These are phyloP conservation scores for Exophiala sp. DNA, from an alignment of 2,329 filamentous ascomycete species.

Conservation along the genomic window DNA sequence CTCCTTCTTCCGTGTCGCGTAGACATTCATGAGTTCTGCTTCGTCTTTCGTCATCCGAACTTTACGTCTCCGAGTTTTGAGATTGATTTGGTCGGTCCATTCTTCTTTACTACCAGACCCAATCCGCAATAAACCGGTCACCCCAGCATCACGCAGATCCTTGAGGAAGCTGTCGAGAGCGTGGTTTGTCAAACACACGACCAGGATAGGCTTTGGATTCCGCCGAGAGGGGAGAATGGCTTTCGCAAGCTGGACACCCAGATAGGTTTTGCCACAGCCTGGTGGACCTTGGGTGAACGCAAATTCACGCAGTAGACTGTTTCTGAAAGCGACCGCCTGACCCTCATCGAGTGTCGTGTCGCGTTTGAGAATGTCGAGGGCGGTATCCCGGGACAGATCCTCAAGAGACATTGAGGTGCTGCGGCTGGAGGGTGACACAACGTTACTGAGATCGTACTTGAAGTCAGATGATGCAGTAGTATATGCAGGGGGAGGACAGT, in stretches of 20 bases:
- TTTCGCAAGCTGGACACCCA: conserved; percentile 51
- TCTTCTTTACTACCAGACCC: conserved; percentile 31
- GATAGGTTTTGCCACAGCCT: conserved; percentile 65
- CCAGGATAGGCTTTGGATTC: conserved; percentile 30
- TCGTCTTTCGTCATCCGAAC: conserved; percentile 10
- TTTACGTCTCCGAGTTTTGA: conserved; percentile 17
- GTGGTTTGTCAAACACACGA: conserved; percentile 34
- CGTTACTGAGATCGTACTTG: conserved; percentile 25
- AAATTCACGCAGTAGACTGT: conserved; percentile 52
- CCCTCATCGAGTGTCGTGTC: conserved; percentile 28
- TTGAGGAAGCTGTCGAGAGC: conserved; percentile 33
- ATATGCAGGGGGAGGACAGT: conserved; percentile 28
- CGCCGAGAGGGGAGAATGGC: conserved; percentile 29
- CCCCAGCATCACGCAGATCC: conserved; percentile 28
- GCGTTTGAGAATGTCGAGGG: conserved; percentile 16
- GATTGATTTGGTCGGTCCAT: conserved; percentile 24
- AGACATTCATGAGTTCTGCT: background rate
- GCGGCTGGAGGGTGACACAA: conserved; percentile 9
- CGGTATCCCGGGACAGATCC: conserved; percentile 1
- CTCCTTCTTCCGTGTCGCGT: conserved; percentile 6
- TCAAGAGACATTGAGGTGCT: conserved; percentile 12
- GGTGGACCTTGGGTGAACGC: conserved; percentile 68
- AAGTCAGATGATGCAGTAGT: conserved; percentile 15
- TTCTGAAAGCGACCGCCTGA: conserved; percentile 51
- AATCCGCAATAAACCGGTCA: conserved; percentile 30